Evolutionary conservation across 371 early-diverging fungal species (phyloP).

Genomic region (Entomophthora muscae): DNA sequence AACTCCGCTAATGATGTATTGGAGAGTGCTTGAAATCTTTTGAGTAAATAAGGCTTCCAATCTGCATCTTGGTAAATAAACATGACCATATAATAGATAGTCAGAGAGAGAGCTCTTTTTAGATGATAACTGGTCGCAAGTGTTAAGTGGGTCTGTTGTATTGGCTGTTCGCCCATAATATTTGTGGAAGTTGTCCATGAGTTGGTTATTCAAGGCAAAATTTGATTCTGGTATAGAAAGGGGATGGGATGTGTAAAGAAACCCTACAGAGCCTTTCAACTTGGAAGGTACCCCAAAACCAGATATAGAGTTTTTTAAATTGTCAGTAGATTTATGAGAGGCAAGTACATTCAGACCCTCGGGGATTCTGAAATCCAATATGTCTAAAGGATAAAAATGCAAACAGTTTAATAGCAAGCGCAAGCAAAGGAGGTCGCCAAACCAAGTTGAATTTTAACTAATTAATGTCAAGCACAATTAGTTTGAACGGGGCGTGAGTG

Average conservation of each 20-base stretch:
- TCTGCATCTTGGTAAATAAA: conserved; percentile 56
- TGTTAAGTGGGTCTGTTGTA: background rate
- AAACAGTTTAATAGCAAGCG: too few species aligned
- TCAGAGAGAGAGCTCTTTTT: conserved; percentile 14
- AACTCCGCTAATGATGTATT: conserved; percentile 51
- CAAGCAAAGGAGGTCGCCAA: too few species aligned
- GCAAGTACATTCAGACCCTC: conserved; percentile 44
- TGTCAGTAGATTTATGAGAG: conserved; percentile 54
- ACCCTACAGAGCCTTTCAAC: conserved; percentile 58
- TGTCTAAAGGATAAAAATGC: conserved; percentile 16
- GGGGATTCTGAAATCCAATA: conserved; percentile 63
- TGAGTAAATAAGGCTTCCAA: conserved; percentile 55
- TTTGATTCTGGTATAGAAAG: conserved; percentile 40
- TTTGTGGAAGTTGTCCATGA: conserved; percentile 19
- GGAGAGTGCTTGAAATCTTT: conserved; percentile 33
- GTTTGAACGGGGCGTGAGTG: too few species aligned
- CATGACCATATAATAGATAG: conserved; percentile 49
- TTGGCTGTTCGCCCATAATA: background rate
- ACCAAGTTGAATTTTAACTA: too few species aligned
- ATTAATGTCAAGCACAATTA: too few species aligned
- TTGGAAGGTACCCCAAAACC: conserved; percentile 38
- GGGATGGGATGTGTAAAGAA: conserved; percentile 54
- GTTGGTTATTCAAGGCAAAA: conserved; percentile 31
- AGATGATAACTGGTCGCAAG: background rate
- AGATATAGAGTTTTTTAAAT: conserved; percentile 55